A percentile compares a stretch with the other conserved stretches of the same genome.
Evolutionary conservation across 495 filamentous ascomycete genomes (phyloP).

Genomic region (Elasticomyces elasticus): DNA sequence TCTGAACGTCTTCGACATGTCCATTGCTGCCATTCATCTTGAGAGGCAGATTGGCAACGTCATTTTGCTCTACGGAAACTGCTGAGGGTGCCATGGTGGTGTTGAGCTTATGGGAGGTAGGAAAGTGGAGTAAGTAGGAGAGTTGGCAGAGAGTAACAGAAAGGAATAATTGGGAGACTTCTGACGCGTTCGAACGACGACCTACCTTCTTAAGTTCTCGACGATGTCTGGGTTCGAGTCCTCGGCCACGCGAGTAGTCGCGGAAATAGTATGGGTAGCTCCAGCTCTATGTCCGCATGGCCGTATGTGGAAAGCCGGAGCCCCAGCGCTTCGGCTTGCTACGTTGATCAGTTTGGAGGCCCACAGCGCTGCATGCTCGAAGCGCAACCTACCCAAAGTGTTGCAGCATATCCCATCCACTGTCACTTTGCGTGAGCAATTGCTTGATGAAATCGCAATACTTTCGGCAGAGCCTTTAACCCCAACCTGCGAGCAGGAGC

Average conservation of each 20-base stretch:
- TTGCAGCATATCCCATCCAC: no score
- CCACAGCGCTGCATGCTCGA: background rate
- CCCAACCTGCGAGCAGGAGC: no score
- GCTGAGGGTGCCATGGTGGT: constrained; percentile 9
- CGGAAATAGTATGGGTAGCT: background rate
- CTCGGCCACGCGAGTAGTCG: background rate
- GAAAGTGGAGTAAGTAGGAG: background rate
- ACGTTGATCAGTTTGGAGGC: background rate
- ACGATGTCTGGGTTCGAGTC: background rate
- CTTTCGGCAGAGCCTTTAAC: no score
- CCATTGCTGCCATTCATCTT: constrained; percentile 5
- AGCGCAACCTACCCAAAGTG: no score
- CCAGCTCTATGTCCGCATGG: background rate
- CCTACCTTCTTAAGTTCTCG: background rate
- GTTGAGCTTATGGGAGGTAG: background rate
- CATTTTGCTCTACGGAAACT: background rate
- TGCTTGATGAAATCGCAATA: no score
- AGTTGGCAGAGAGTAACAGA: background rate
- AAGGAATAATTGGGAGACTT: background rate
- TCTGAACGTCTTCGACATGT: constrained; percentile 5
- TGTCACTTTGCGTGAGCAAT: no score
- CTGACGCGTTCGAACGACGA: background rate
- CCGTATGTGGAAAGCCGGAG: background rate
- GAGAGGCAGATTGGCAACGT: constrained; percentile 1
- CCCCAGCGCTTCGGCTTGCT: background rate